phyloP scores from a whole-genome alignment of 192 early-diverging fungal species.

The Backusella sp. region DNA sequence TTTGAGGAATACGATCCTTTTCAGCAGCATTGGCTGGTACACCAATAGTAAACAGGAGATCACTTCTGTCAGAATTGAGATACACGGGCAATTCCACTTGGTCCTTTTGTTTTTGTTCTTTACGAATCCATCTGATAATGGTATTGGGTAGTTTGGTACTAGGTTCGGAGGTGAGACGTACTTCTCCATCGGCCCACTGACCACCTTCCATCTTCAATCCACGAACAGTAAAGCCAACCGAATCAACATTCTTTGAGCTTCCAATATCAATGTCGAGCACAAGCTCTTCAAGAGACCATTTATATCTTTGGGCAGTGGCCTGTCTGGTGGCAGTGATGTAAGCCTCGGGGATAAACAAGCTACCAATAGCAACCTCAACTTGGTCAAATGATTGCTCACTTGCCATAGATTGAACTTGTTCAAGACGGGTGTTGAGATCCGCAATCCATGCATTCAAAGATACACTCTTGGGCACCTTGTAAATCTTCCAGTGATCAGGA shows the following conservation, averaged over 20 bases:
- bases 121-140: conserved; percentile 43
- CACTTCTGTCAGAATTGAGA: conserved; percentile 60
- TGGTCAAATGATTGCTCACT: conserved; percentile 34
- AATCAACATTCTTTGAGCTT: conserved; percentile 21
- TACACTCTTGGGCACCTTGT: conserved; percentile 59
- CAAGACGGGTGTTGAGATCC: conserved; percentile 70
- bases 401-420: conserved; percentile 56
- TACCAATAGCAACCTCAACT: conserved; percentile 77
- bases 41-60: conserved; percentile 55
- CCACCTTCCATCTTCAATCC: conserved; percentile 55
- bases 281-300: conserved; percentile 85
- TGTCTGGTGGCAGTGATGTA: conserved; percentile 92
- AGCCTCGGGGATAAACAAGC: conserved; percentile 85
- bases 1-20: conserved; percentile 46
- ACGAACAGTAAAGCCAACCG: conserved; percentile 17
- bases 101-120: conserved; percentile 7
- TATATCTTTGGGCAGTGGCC: conserved; percentile 66
- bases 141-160: conserved; percentile 32
- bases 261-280: conserved; percentile 49
- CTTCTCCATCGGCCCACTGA: conserved; percentile 30
- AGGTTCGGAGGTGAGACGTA: conserved; percentile 32
- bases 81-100: conserved; percentile 57
- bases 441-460: conserved; percentile 69
- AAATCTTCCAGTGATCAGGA: conserved; percentile 68
- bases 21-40: conserved; percentile 36